These are phyloP conservation scores for Wickerhamomyces mucosus DNA, from an alignment of 805 yeast genomes.

Conservation along the genomic window DNA sequence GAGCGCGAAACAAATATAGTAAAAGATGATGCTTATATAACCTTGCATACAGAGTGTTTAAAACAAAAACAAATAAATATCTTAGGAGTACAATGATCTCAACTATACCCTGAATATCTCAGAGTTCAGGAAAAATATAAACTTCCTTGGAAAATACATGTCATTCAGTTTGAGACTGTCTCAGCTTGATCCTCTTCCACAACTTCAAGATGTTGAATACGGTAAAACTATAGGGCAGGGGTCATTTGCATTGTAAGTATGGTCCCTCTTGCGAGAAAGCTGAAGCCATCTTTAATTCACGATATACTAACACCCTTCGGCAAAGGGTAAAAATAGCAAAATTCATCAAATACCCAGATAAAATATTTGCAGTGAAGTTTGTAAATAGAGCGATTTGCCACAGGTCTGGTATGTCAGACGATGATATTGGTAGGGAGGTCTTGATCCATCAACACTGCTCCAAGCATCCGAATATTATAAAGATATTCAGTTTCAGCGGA, in stretches of 20 bases:
- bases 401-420: constrained; percentile 26
- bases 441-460: constrained; percentile 49
- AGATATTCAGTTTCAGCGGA: constrained; percentile 39
- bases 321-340: constrained; percentile 41
- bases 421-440: constrained; percentile 42
- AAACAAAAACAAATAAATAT: no score
- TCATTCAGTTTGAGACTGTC: constrained; percentile 25
- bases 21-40: no score
- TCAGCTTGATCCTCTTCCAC: constrained; percentile 39
- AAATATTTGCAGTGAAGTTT: constrained; percentile 48
- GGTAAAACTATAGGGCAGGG: constrained; percentile 59
- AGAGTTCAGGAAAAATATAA: background rate
- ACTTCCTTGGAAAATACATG: background rate
- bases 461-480: constrained; percentile 51
- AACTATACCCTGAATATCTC: no score
- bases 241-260: constrained; percentile 46
- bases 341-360: constrained; percentile 22
- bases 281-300: background rate
- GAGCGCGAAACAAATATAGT: no score
- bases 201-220: constrained; percentile 33
- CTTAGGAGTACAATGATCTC: constrained; percentile 1
- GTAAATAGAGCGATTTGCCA: constrained; percentile 34
- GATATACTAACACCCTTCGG: background rate
- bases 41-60: no score
- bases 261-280: background rate